Base-by-base conservation (phyloP, 345 rosid genomes). In the Salix brachista region DNA sequence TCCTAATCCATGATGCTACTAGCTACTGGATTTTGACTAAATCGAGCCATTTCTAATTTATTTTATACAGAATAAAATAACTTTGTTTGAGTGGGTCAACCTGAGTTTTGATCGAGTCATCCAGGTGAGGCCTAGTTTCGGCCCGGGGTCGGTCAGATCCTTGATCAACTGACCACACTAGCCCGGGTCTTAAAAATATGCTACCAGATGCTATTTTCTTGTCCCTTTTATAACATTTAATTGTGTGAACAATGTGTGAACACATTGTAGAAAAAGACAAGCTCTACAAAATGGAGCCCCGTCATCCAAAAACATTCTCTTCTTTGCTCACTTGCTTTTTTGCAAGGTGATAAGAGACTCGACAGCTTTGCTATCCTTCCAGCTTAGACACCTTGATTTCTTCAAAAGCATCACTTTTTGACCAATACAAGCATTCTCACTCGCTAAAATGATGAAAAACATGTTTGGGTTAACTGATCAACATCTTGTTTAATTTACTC, bases 361-460 rank as follows among this genome's bases (percentile, higher is more conserved):
- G 67, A 78, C 50, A 81, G 69, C 75, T 75, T 75, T 74, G 34
- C 62, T 58, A 78, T 84, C 76, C 67, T 14, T 75, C 78, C 80
- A 81, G 44, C 78, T 67, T 42, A 71, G 75, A 79, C 78, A 80
- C 85, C 56, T 78, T 76, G 69, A 82, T 82, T 82, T 76, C 78
- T 71, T 32, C 67, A 50, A 77, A 77, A 80, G 80, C 79, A 80
- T 72, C 52, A 28, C 84, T 79, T 86, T 83, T 83, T 81, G 80
- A 81, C 84, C 65, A 37, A 5, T 41, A 74, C 78, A 65, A 81
- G 84, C 70, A 68, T 67, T 30, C 71, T 71, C 76, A 25, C 17
- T 50, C 36, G 50, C 19, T 14, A 41, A 56, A 44, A 5, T 61
- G 34, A n/a, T 21, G 28, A 23, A 61, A 61, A 23, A 4, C 44